Evolutionary conservation across 768 basidiomycete species (phyloP), one percentile per base, ranked within the genome.

Genomic region (Tricholoma sp.): DNA sequence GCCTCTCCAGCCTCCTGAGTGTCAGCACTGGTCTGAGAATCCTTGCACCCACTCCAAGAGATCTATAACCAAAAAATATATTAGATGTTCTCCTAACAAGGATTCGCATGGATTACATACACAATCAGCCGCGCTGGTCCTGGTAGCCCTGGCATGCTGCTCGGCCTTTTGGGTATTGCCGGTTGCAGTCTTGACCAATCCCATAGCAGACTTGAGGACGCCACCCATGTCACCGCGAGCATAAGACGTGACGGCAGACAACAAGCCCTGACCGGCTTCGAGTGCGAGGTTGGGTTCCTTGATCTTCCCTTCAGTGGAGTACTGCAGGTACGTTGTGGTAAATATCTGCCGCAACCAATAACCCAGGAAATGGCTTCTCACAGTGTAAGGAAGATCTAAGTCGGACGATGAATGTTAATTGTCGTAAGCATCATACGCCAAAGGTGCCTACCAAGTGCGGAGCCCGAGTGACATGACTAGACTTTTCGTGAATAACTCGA

Each of bases 241-340:
- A 67, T 93, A 96, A 9, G 89, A 86, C 27, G 79, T 73, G 2
- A 91, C 83, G 1, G 92, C 90, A 21, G 82, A 81, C n/a, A 96
- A 69, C 4, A 97, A 74, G 7, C 91, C 92, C 66, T 91, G 84
- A 0, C 94, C 94, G 4, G 95, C 94, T 67, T 91, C 94, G 8
- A 86, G 81, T 10, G 86, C 85, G 14, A 94, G 74, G 67, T 97
- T 95, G 32, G 95, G 94, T 68, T 97, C 94, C 71, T 98, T 97
- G 68, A 98, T 74, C 67, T 91, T 94, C 50, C 94, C 94, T 74
- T 98, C 93, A 6, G 94, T 96, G 19, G 93, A 93, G 73, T 98
- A 98, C 85, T 90, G 59, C 32, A 18, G 16, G 45, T 16, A 46
- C 11, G 32, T 8, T n/a, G 14, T 21, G 2, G 12, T 56, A 11